Percentiles rank a stretch among this genome's conserved stretches.
Conservation (phyloP, 805 yeast species). For the Blastobotrys muscicola region DNA sequence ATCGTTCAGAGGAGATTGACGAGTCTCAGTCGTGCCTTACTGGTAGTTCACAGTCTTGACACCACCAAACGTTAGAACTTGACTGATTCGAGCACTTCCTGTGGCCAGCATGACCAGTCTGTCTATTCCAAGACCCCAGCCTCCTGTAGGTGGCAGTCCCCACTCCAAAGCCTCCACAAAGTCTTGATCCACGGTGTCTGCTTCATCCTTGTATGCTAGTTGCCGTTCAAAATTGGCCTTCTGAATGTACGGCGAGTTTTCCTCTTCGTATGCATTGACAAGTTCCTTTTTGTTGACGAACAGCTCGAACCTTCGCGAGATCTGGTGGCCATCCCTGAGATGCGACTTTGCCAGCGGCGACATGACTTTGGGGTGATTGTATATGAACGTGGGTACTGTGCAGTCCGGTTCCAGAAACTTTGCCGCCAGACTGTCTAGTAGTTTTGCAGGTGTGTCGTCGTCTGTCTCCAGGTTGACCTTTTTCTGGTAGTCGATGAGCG, state of each 20-base stretch:
- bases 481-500: conserved; percentile 31
- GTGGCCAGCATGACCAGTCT: conserved; percentile 73
- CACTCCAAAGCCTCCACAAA: conserved; percentile 75
- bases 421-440: conserved; percentile 53
- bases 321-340: conserved; percentile 16
- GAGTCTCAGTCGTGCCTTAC: too few species aligned
- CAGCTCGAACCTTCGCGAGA: conserved; percentile 72
- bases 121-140: conserved; percentile 95
- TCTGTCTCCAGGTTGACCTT: conserved; percentile 15
- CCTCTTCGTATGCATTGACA: conserved; percentile 94
- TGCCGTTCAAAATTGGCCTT: conserved; percentile 53
- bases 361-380: conserved; percentile 73
- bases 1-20: too few species aligned
- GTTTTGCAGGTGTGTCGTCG: conserved; percentile 27
- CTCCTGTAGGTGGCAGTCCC: conserved; percentile 97
- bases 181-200: conserved; percentile 58
- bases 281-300: conserved; percentile 74
- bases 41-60: conserved; percentile 17
- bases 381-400: conserved; percentile 56
- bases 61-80: conserved; percentile 20
- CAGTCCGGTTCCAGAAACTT: conserved; percentile 59
- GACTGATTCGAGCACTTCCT: conserved; percentile 47
- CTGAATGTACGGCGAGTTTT: conserved; percentile 77
- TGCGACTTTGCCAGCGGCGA: conserved; percentile 81
- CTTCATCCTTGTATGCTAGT: conserved; percentile 45